These are phyloP conservation scores for Ogataea allantospora DNA, from an alignment of 805 yeast species.

Conservation along the genomic window DNA sequence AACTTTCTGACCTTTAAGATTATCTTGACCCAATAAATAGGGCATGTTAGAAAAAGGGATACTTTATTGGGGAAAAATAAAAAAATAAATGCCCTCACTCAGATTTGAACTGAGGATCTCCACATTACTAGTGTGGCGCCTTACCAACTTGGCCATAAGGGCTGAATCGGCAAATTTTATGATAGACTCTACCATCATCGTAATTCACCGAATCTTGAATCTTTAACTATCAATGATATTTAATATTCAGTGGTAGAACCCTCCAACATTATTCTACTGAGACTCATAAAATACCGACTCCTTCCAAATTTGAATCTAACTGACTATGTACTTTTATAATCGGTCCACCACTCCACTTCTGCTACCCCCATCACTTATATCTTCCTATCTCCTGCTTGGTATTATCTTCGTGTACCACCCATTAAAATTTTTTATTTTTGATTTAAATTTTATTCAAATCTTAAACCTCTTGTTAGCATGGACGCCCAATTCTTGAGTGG, in stretches of 20 bases:
- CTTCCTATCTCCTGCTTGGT: not conserved
- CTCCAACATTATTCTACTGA: no score
- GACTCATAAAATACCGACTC: no score
- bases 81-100: constrained; percentile 30
- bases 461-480: constrained; percentile 39
- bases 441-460: constrained; percentile 1
- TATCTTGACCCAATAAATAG: constrained; percentile 9
- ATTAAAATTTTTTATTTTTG: constrained; percentile 8
- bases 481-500: constrained; percentile 67
- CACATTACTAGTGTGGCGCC: constrained; percentile 38
- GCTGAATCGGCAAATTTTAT: constrained; percentile 14
- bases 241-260: no score
- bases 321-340: no score
- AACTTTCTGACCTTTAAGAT: not conserved
- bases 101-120: constrained; percentile 37
- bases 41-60: constrained; percentile 11
- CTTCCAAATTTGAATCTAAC: no score
- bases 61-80: constrained; percentile 9
- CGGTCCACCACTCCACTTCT: not conserved
- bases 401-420: constrained; percentile 8
- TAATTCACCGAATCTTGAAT: not conserved
- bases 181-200: not conserved
- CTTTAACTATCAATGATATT: not conserved
- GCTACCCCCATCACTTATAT: not conserved
- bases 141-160: constrained; percentile 37